These are phyloP conservation scores for Aspergillus felis DNA, from an alignment of 2,329 filamentous ascomycete species.

Conservation along the genomic window DNA sequence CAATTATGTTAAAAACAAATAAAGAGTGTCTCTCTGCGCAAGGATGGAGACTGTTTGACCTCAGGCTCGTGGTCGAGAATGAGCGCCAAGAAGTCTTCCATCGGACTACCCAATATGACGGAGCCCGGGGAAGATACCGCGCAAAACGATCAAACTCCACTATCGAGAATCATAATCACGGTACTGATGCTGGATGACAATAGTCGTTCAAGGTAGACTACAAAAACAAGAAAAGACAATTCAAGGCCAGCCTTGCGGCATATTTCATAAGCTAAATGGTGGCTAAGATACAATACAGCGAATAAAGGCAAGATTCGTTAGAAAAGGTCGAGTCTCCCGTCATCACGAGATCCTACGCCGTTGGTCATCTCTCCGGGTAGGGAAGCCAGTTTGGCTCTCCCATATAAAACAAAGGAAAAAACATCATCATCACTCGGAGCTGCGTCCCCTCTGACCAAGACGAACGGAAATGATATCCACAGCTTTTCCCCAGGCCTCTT, in stretches of 20 bases:
- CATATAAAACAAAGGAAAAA: constrained; percentile 14
- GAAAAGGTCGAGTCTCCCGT: constrained; percentile 18
- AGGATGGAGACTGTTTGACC: not conserved
- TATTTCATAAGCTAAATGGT: constrained; percentile 38
- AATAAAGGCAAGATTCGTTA: constrained; percentile 37
- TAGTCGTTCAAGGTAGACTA: not conserved
- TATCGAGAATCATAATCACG: not conserved
- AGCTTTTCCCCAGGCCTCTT: constrained; percentile 8
- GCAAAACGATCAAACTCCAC: too few relatives aligned
- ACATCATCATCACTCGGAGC: constrained; percentile 19
- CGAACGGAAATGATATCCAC: constrained; percentile 25
- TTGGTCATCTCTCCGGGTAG: constrained; percentile 13
- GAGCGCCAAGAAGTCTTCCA: not conserved
- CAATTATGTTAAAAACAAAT: not conserved
- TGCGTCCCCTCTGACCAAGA: constrained; percentile 14
- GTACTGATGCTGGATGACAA: not conserved
- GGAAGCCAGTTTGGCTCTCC: constrained; percentile 12
- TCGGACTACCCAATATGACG: not conserved
- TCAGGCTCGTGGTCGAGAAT: not conserved
- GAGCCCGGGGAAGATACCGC: not conserved
- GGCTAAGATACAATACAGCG: constrained; percentile 40
- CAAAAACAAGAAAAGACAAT: constrained; percentile 5
- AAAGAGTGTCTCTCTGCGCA: not conserved
- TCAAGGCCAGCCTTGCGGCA: constrained; percentile 26
- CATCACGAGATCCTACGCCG: constrained; percentile 17